A percentile compares a stretch with the other conserved stretches of the same genome.
phyloP scores from a whole-genome alignment of 2,329 filamentous ascomycete species.

The Mollisiaceae sp. region DNA sequence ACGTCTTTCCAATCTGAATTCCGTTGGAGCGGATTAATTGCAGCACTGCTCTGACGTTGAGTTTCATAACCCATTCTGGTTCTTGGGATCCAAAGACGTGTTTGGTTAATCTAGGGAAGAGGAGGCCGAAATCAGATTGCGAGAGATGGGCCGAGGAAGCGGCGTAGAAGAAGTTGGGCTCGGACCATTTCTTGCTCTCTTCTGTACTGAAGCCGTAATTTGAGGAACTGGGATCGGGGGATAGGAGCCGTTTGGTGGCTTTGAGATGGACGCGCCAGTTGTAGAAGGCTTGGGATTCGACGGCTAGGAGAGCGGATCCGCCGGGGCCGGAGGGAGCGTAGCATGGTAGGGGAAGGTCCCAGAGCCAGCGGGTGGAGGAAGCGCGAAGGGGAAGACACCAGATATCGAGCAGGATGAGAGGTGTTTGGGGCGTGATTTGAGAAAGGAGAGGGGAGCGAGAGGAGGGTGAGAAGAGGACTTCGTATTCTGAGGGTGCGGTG shows the following conservation, averaged over 20 bases:
- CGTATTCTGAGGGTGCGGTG: slow-evolving; percentile 52
- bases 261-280: slow-evolving; percentile 78
- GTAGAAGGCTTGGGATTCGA: slow-evolving; percentile 79
- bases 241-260: slow-evolving; percentile 69
- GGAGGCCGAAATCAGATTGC: slow-evolving; percentile 81
- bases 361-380: slow-evolving; percentile 65
- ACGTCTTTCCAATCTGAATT: slow-evolving; percentile 56
- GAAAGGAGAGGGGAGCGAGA: slow-evolving; percentile 58
- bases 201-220: slow-evolving; percentile 24
- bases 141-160: slow-evolving; percentile 76
- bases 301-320: slow-evolving; percentile 66
- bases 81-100: slow-evolving; percentile 61
- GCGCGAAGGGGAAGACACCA: slow-evolving; percentile 78
- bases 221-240: slow-evolving; percentile 56
- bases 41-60: slow-evolving; percentile 63
- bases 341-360: slow-evolving; percentile 73
- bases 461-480: slow-evolving; percentile 66
- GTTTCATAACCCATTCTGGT: slow-evolving; percentile 61
- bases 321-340: slow-evolving; percentile 61
- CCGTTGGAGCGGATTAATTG: slow-evolving; percentile 59
- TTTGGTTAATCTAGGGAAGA: slow-evolving; percentile 75
- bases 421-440: slow-evolving; percentile 72
- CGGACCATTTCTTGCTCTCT: slow-evolving; percentile 29
- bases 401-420: slow-evolving; percentile 76
- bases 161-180: slow-evolving; percentile 77